Evolutionary conservation across 2,329 filamentous ascomycete species (phyloP).

Genomic region (Trichoderma sp.): DNA sequence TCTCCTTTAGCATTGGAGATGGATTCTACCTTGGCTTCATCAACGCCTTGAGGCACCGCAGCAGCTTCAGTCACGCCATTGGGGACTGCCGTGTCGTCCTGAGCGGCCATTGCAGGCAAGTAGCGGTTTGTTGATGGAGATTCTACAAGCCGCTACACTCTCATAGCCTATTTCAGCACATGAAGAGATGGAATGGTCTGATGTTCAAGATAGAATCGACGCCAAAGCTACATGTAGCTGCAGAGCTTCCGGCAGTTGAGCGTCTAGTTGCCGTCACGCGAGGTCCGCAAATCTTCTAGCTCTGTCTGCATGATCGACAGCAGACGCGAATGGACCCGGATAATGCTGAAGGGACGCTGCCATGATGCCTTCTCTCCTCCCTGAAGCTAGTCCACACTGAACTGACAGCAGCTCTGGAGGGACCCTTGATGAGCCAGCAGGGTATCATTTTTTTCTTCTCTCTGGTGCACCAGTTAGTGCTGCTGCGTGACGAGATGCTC

Average conservation of each 20-base stretch:
- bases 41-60: neutral
- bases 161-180: neutral
- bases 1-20: neutral
- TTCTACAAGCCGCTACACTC: conserved; percentile 5
- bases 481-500: neutral
- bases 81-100: neutral
- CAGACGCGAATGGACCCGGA: neutral
- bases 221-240: neutral
- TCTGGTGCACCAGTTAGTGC: neutral
- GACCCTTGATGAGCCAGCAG: neutral
- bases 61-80: neutral
- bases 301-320: conserved; percentile 6
- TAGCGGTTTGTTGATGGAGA: neutral
- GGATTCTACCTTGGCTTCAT: neutral
- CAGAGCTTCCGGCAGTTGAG: neutral
- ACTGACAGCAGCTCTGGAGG: neutral
- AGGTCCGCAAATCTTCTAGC: neutral
- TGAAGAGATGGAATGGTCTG: neutral
- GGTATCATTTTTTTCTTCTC: neutral
- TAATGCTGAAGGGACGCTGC: neutral
- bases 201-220: neutral
- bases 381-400: neutral
- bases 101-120: conserved; percentile 9
- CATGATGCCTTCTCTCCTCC: neutral
- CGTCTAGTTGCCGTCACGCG: neutral